Evolutionary conservation across 139 green algal genomes (phyloP), one percentile per base, ranked within the genome.

Genomic region (Diplosphaera chodatii): DNA sequence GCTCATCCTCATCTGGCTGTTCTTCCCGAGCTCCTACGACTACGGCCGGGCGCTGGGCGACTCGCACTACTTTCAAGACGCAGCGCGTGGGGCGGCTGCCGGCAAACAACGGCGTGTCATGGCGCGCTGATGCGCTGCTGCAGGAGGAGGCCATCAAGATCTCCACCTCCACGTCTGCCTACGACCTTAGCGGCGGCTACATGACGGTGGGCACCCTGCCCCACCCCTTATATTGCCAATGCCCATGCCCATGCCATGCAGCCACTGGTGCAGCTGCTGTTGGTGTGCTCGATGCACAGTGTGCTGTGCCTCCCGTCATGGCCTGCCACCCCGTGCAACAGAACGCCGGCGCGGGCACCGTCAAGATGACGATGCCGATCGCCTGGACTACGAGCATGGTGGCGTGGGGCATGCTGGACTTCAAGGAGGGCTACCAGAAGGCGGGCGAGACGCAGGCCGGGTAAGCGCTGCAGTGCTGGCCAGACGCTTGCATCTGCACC

Each of bases 321-420:
- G 37, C 8, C 37, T 48, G 37, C 37, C 10, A 10, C 10, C 8
- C 10, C 37, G 6, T 10, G 10, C 37, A 48, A 48, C 48, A 59
- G 48, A 59, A 59, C 16, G 48, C 13, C 16, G 16, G 25, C 13
- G 48, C 25, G 48, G 82, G 92, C 55, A 83, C 86, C 41, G 75
- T 91, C 32, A 90, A 91, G 69, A 88, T 86, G 40, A 89, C 79
- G 28, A 77, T 85, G 13, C 90, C 90, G 22, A 86, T 88, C 37
- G 86, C 90, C 18, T 94, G 88, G 76, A 83, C 86, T 30, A 79
- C 83, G 4, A 68, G 84, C 67, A 83, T 87, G 63, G 76, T 95
- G 22, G 82, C 88, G 23, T 92, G 89, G 80, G 70, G 75, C 32
- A 79, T 87, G 65, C 55, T 93, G 30, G 73, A 82, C 15, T 94